Base-by-base conservation (phyloP, 208 protist genomes). In the Trypanosoma brucei region DNA sequence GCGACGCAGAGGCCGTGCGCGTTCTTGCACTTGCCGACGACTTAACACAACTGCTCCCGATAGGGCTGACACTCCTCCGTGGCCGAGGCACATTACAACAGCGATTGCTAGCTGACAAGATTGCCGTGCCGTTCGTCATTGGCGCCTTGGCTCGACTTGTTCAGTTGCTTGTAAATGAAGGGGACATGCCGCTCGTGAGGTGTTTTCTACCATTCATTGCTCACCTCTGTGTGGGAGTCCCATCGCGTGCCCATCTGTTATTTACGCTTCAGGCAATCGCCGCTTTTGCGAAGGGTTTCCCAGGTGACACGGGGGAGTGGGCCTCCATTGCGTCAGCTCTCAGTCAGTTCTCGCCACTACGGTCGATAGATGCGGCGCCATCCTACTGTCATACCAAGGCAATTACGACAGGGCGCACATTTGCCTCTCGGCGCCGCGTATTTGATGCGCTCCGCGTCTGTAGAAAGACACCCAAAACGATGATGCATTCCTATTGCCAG, bases 121-220 rank as follows among this genome's bases (percentile, higher is more conserved):
- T 81, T 49, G 68, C 71, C 4, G 53, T 73, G 4, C 52, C 48
- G 35, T 69, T 85, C 33, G 8, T 83, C 11, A 63, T 84, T 36
- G 51, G 39, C 0, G 76, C 68, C 40, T 52, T 87, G 13, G 33
- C 61, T 0, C 55, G 51, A 40, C 62, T 85, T 22, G 59, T 72
- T 40, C 33, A 59, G 2, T 33, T 33, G 8, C 68, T 78, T 8
- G 58, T 85, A 40, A 59, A 71, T 13, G 68, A 61, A 30, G 78
- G 84, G 22, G 84, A 91, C 51, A 53, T 63, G 8, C 74, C 80
- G n/a, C 60, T 87, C 30, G 84, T 80, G 9, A 76, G 78, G 51
- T 71, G 70, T 40, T 85, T 87, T 68, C 30, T 85, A 13, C 71
- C 78, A 0, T 37, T 77, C 13, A 37, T 85, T 9, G 73, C 54